Conservation (phyloP, 495 filamentous ascomycete genomes). For the Parathielavia appendiculata region DNA sequence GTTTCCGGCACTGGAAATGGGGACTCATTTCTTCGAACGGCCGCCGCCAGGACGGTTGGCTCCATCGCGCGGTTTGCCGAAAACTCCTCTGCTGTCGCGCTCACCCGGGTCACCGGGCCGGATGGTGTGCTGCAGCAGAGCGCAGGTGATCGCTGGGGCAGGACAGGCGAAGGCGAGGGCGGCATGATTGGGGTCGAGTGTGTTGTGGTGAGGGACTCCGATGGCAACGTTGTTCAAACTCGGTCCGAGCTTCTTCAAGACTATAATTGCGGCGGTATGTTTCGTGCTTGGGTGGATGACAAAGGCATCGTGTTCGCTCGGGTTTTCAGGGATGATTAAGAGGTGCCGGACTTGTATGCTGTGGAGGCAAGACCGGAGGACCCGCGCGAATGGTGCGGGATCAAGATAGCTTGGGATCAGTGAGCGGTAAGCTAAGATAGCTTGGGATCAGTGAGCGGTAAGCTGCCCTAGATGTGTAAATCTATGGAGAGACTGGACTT, state of each 20-base stretch:
- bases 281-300: slow-evolving; percentile 69
- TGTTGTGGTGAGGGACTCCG: slow-evolving; percentile 39
- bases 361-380: slow-evolving; percentile 18
- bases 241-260: slow-evolving; percentile 56
- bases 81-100: slow-evolving; percentile 43
- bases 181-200: slow-evolving; percentile 85
- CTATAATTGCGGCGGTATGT: slow-evolving; percentile 90
- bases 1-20: slow-evolving; percentile 87
- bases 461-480: slow-evolving; percentile 2
- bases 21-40: slow-evolving; percentile 74
- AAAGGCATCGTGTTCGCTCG: slow-evolving; percentile 57
- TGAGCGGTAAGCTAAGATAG: too few relatives aligned
- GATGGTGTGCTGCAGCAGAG: slow-evolving; percentile 70
- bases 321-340: slow-evolving; percentile 49
- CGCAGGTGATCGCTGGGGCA: slow-evolving; percentile 70
- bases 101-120: slow-evolving; percentile 60
- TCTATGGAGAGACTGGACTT: neutral
- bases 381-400: slow-evolving; percentile 7
- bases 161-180: slow-evolving; percentile 74
- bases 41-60: slow-evolving; percentile 66
- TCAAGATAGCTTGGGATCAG: slow-evolving; percentile 17
- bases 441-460: slow-evolving; percentile 7
- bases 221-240: slow-evolving; percentile 39
- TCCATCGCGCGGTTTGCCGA: slow-evolving; percentile 62
- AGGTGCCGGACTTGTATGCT: slow-evolving; percentile 15